Evolutionary conservation across 345 rosid species (phyloP).

Genomic region (Moricandia arvensis): DNA sequence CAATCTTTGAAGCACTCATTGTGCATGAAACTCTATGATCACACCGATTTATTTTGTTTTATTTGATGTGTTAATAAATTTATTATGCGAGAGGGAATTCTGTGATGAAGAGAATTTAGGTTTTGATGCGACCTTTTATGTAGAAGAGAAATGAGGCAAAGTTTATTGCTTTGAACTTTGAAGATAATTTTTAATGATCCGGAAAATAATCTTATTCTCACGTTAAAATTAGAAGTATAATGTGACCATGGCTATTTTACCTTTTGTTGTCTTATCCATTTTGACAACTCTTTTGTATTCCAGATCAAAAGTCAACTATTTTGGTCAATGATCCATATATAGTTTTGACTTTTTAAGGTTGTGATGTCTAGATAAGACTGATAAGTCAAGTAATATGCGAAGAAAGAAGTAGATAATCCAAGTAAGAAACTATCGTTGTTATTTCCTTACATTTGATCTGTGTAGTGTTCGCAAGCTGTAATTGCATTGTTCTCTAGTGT

Average conservation of each 20-base stretch:
- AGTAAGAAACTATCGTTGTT: neutral
- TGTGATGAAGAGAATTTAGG: conserved; percentile 6
- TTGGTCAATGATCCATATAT: neutral
- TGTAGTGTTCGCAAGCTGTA: neutral
- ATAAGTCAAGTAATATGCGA: neutral
- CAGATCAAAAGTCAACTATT: conserved; percentile 4
- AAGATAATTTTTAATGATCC: conserved; percentile 9
- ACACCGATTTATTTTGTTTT: neutral
- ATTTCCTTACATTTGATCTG: neutral
- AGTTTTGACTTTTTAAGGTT: neutral
- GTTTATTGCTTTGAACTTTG: neutral
- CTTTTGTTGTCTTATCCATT: conserved; percentile 1
- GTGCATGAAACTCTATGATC: conserved; percentile 16
- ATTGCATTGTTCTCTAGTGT: neutral
- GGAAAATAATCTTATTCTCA: conserved; percentile 23
- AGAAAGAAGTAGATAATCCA: neutral
- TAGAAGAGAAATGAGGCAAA: neutral
- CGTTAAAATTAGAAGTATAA: conserved; percentile 18
- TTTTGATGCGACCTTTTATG: neutral
- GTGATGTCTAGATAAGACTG: no score
- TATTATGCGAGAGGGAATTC: conserved; percentile 11
- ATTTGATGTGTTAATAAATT: neutral
- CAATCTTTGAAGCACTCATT: conserved; percentile 24
- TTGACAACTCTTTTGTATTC: neutral
- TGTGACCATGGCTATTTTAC: neutral